These are phyloP conservation scores for Saprolegnia parasitica DNA, from an alignment of 352 stramenopile genomes.

Conservation along the genomic window DNA sequence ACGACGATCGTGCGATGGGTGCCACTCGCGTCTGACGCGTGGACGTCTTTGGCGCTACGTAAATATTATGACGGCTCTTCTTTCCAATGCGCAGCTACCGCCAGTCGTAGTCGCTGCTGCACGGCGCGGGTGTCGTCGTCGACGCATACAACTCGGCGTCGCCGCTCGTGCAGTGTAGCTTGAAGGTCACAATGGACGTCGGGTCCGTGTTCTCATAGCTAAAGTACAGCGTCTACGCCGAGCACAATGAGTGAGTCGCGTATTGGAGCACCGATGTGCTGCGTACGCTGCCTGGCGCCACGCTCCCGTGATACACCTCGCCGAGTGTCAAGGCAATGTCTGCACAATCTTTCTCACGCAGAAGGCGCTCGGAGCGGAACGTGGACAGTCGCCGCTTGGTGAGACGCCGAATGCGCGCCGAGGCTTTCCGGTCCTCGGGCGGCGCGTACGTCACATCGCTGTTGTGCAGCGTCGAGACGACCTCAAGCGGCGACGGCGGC, in stretches of 20 bases:
- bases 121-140: conserved; percentile 11
- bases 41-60: conserved; percentile 2
- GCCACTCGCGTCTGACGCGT: background rate
- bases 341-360: background rate
- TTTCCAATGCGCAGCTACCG: conserved; percentile 37
- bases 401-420: background rate
- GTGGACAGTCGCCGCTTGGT: conserved; percentile 2
- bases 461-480: background rate
- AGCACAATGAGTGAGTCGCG: background rate
- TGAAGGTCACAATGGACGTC: conserved; percentile 16
- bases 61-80: background rate
- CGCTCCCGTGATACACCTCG: background rate
- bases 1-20: background rate
- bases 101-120: conserved; percentile 23
- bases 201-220: conserved; percentile 8
- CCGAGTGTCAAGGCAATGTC: background rate
- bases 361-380: conserved; percentile 12
- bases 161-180: background rate
- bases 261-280: background rate
- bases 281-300: background rate
- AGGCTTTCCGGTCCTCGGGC: background rate
- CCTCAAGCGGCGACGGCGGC: background rate
- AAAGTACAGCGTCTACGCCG: conserved; percentile 6
- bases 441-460: background rate
- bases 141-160: conserved; percentile 20